Evolutionary conservation across 345 rosid species (phyloP).

Genomic region (Bruguiera parviflora): DNA sequence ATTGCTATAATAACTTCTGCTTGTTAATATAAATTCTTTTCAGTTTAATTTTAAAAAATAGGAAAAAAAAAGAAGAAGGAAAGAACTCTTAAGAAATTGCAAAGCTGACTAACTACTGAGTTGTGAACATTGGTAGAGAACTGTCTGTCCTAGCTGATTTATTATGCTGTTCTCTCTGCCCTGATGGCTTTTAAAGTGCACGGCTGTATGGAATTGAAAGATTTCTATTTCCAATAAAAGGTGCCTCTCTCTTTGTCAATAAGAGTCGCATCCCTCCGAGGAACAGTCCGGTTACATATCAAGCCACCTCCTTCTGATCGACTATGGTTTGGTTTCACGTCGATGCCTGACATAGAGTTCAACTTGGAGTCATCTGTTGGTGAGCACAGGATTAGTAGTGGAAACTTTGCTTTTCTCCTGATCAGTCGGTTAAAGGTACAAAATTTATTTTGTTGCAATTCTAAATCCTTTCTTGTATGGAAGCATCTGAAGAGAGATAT

Average conservation of each 20-base stretch:
- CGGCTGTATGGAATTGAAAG: background rate
- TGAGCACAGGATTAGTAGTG: slow-evolving; percentile 74
- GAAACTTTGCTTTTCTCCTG: slow-evolving; percentile 64
- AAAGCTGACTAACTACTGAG: background rate
- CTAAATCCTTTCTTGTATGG: background rate
- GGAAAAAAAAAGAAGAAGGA: background rate
- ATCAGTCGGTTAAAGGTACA: slow-evolving; percentile 78
- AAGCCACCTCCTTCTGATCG: slow-evolving; percentile 98
- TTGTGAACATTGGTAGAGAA: background rate
- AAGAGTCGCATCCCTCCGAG: slow-evolving; percentile 72
- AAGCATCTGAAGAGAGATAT: background rate
- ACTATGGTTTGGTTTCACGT: slow-evolving; percentile 85
- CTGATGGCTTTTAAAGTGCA: background rate
- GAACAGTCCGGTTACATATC: slow-evolving; percentile 69
- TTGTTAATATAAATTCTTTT: too few species aligned
- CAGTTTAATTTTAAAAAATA: too few species aligned
- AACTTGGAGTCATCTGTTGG: slow-evolving; percentile 76
- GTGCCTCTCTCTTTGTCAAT: slow-evolving; percentile 84
- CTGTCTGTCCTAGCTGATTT: background rate
- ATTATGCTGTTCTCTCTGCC: background rate
- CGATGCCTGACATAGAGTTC: slow-evolving; percentile 84
- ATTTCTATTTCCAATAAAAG: slow-evolving; percentile 34
- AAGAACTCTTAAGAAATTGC: background rate
- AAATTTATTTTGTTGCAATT: slow-evolving; percentile 6
- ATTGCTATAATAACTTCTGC: background rate